A percentile compares a stretch with the other conserved stretches of the same genome.
Conservation (phyloP, 106 monocot genomes). For the Alisma plantagoaquatica region DNA sequence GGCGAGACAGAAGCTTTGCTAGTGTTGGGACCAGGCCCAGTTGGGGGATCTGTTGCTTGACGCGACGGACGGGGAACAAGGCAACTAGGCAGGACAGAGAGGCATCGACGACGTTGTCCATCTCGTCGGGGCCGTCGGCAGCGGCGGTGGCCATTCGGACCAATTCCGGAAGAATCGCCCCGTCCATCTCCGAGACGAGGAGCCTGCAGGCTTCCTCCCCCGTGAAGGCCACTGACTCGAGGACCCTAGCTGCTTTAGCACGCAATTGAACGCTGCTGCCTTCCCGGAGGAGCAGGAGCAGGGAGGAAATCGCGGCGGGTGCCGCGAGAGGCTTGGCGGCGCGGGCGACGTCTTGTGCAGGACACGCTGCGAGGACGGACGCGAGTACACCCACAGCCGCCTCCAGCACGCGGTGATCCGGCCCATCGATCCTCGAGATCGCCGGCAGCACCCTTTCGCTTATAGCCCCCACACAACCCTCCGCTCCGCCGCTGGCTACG, state of each 20-base stretch:
- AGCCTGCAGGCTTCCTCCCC: neutral
- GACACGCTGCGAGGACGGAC: no score
- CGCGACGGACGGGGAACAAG: neutral
- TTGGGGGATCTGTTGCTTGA: constrained; percentile 2
- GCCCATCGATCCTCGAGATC: no score
- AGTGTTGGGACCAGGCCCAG: constrained; percentile 1
- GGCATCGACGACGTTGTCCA: neutral
- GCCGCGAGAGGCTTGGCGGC: neutral
- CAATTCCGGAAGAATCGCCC: constrained; percentile 2
- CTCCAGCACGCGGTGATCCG: no score
- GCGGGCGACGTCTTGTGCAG: neutral
- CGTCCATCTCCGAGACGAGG: neutral
- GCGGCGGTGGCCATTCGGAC: neutral
- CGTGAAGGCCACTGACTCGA: neutral
- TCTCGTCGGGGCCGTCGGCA: no score
- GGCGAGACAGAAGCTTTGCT: constrained; percentile 6
- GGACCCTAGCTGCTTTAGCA: no score
- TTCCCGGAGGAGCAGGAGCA: neutral
- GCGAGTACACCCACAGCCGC: no score
- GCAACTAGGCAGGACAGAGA: constrained; percentile 10
- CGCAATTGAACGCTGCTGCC: no score
- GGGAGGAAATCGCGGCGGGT: no score
- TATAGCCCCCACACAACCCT: no score
- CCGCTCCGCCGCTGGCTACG: no score
- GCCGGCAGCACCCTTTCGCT: no score